A percentile compares a stretch with the other conserved stretches of the same genome.
Evolutionary conservation across 2,329 filamentous ascomycete species (phyloP).

Genomic region (Exophiala oligosperma): DNA sequence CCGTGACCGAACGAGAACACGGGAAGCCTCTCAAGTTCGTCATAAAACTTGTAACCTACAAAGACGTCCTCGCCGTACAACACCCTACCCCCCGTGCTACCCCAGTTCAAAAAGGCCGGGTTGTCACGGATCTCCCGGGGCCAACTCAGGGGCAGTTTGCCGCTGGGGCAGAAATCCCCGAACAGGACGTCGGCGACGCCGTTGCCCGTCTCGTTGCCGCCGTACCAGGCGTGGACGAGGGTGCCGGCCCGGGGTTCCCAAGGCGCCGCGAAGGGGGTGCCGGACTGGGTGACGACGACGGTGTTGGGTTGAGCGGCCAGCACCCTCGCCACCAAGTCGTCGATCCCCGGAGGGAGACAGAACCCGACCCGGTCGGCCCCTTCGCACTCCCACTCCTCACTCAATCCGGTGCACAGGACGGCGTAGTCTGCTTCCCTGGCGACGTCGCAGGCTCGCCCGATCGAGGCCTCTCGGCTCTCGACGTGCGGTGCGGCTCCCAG

Average conservation of each 20-base stretch:
- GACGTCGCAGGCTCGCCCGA: conserved; percentile 41
- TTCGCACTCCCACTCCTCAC: conserved; percentile 78
- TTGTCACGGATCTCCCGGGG: conserved; percentile 67
- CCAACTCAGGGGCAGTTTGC: conserved; percentile 72
- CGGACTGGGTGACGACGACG: conserved; percentile 72
- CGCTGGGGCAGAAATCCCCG: conserved; percentile 70
- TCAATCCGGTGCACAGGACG: conserved; percentile 68
- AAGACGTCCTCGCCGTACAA: conserved; percentile 79
- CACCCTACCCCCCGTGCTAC: conserved; percentile 67
- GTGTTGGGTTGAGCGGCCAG: conserved; percentile 65
- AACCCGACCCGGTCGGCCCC: conserved; percentile 60
- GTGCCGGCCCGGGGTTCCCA: conserved; percentile 49
- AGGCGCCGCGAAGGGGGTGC: conserved; percentile 62
- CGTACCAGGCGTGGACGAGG: conserved; percentile 77
- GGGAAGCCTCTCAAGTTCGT: conserved; percentile 61
- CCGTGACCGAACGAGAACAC: conserved; percentile 79
- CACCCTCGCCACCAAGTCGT: conserved; percentile 62
- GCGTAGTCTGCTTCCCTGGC: background rate
- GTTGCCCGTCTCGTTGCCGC: conserved; percentile 79
- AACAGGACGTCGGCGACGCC: conserved; percentile 75
- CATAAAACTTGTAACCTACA: conserved; percentile 77
- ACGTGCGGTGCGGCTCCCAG: conserved; percentile 54
- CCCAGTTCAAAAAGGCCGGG: conserved; percentile 72
- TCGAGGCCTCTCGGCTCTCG: conserved; percentile 55
- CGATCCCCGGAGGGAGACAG: conserved; percentile 52